These are phyloP conservation scores for Ceratocystis cacaofunesta DNA, from an alignment of 2,329 filamentous ascomycete genomes.

Conservation along the genomic window DNA sequence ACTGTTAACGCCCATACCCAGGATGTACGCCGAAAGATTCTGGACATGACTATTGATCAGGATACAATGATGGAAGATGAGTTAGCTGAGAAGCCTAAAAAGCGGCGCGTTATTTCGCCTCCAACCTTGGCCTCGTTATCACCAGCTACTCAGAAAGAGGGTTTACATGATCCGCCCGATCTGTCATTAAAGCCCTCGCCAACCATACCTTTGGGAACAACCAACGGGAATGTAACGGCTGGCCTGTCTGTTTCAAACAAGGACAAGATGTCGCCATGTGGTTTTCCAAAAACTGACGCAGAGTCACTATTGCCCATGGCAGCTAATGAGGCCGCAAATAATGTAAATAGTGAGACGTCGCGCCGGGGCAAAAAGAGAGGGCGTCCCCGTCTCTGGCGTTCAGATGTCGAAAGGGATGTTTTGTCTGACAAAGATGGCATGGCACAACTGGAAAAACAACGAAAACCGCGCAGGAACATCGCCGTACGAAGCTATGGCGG, in stretches of 20 bases:
- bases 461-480: background rate
- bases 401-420: background rate
- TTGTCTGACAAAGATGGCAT: background rate
- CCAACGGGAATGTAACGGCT: background rate
- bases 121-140: background rate
- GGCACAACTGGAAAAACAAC: background rate
- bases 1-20: background rate
- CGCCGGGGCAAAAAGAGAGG: background rate
- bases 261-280: background rate
- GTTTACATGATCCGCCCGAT: background rate
- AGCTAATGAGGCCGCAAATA: background rate
- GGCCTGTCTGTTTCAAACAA: background rate
- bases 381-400: background rate
- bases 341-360: background rate
- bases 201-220: background rate
- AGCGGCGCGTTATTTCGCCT: constrained; percentile 1
- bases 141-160: background rate
- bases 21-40: background rate
- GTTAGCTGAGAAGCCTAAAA: constrained; percentile 3
- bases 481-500: background rate
- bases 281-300: background rate
- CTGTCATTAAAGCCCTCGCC: background rate
- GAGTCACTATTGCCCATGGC: background rate
- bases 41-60: background rate
- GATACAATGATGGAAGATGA: constrained; percentile 1